Base-by-base conservation (phyloP, 2,329 filamentous ascomycete genomes). In the Aspergillus sp. region DNA sequence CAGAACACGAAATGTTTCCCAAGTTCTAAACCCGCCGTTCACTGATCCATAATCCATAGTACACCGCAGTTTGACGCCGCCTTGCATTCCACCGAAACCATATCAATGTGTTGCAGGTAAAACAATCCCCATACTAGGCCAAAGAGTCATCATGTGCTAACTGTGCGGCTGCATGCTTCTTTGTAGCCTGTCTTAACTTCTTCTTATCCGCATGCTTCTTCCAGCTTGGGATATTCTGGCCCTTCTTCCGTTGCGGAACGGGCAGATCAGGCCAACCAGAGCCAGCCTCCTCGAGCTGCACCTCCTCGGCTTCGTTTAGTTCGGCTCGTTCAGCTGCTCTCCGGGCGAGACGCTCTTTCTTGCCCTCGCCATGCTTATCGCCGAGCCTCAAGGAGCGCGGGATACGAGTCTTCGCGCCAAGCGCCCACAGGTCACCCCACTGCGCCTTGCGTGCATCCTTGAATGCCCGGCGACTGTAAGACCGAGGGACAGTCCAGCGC, bases 401-500 rank as follows among this genome's bases (percentile, higher is more conserved):
- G 3, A 88, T 81, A 11, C 91, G 81, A 0, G 91, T 95, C 79
- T 97, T 97, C 19, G 92, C 93, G 0, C 94, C 94, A 0, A 97
- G 78, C 0, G 93, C 91, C 94, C 94, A 99, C 9, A 97, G 78
- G 69, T 97, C 94, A 36, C 94, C 94, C 94, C 93, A 97, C 49
- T 76, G 77, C 0, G 88, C 83, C 75, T 99, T 99, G 56, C 94
- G 85, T 32, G 94, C 94, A 68, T 97, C 94, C 63, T 89, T 90
- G 75, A 93, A 97, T 1, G 91, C 91, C 63, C 88, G 85, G 62
- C 83, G 86, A 69, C 87, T 87, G 72, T 87, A 94, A 54, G 86
- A 91, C 61, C 86, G 86, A 1, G 93, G 89, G 0, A 99, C 87
- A 0, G 88, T 94, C 94, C 94, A 99, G 50, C 94, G 89, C 77